Evolutionary conservation across 768 basidiomycete species (phyloP).

Genomic region (Chalciporus sphaerocephalus): DNA sequence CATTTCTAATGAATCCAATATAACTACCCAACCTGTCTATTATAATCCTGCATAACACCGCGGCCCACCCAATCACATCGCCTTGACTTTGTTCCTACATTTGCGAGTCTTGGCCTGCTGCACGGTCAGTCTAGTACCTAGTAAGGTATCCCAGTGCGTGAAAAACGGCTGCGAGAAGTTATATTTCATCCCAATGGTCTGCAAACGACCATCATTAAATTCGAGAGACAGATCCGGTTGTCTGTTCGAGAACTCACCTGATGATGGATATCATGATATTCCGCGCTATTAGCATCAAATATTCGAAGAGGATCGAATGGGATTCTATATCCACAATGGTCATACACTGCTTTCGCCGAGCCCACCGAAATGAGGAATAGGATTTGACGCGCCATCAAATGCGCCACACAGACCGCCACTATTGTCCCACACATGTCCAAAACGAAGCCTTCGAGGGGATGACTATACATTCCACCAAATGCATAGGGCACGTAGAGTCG

Average conservation of each 20-base stretch:
- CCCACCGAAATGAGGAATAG: constrained; percentile 73
- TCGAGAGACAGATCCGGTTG: too few relatives aligned
- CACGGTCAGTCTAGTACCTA: constrained; percentile 73
- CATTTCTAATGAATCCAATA: too few relatives aligned
- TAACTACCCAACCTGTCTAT: too few relatives aligned
- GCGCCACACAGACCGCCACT: constrained; percentile 60
- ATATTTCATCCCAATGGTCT: constrained; percentile 74
- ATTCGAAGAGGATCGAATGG: constrained; percentile 88
- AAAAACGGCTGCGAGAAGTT: constrained; percentile 96
- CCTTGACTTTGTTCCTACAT: too few relatives aligned
- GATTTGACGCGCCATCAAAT: constrained; percentile 74
- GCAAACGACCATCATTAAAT: too few relatives aligned
- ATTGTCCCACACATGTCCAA: constrained; percentile 76
- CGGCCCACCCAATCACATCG: too few relatives aligned
- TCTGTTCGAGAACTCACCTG: constrained; percentile 54
- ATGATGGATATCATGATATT: constrained; percentile 96
- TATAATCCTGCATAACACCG: too few relatives aligned
- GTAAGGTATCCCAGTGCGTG: constrained; percentile 81
- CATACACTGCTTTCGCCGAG: constrained; percentile 86
- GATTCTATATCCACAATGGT: constrained; percentile 82
- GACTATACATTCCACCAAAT: constrained; percentile 94
- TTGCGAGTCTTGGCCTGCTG: too few relatives aligned
- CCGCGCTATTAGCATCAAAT: constrained; percentile 79
- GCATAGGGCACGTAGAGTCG: constrained; percentile 91
- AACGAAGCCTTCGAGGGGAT: constrained; percentile 86